Conservation (phyloP, 805 yeast genomes). For the Wickerhamiella allomyrinae region DNA sequence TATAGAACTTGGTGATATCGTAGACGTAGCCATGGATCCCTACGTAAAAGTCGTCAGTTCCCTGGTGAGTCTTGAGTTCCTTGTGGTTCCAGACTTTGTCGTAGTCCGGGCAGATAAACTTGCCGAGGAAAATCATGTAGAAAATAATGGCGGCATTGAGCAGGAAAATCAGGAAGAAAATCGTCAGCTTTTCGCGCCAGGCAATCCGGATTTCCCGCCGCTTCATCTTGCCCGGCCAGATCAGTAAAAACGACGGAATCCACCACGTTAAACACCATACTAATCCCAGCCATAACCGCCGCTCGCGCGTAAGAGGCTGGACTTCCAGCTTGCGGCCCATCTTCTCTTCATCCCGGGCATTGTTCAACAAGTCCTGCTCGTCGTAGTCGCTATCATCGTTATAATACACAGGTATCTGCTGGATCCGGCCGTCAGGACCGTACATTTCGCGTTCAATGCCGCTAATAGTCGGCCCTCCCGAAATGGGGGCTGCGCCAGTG, state of each 20-base stretch:
- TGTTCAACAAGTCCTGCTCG: constrained; percentile 17
- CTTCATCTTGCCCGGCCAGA: constrained; percentile 26
- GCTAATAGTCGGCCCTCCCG: not conserved
- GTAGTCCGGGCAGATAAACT: constrained; percentile 28
- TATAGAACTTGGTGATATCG: constrained; percentile 29
- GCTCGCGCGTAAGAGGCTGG: constrained; percentile 6
- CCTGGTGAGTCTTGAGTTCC: constrained; percentile 26
- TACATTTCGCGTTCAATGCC: constrained; percentile 2
- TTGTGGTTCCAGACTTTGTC: constrained; percentile 29
- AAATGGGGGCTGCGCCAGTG: not conserved
- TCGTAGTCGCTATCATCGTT: constrained; percentile 24
- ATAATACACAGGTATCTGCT: constrained; percentile 9
- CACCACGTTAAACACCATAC: constrained; percentile 31
- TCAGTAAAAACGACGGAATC: constrained; percentile 28
- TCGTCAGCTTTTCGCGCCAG: constrained; percentile 30
- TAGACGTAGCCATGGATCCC: constrained; percentile 28
- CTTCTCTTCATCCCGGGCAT: constrained; percentile 21
- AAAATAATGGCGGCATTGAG: constrained; percentile 28
- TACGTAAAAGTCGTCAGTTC: constrained; percentile 26
- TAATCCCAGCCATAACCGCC: constrained; percentile 26
- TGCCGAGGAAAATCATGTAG: constrained; percentile 29
- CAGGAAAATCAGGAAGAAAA: constrained; percentile 25
- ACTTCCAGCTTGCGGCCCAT: constrained; percentile 23
- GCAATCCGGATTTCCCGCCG: constrained; percentile 30
- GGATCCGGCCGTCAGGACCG: constrained; percentile 6